Evolutionary conservation across 225 moss, liverwort and hornwort species (phyloP).

Genomic region (Takakia lepidozioides): DNA sequence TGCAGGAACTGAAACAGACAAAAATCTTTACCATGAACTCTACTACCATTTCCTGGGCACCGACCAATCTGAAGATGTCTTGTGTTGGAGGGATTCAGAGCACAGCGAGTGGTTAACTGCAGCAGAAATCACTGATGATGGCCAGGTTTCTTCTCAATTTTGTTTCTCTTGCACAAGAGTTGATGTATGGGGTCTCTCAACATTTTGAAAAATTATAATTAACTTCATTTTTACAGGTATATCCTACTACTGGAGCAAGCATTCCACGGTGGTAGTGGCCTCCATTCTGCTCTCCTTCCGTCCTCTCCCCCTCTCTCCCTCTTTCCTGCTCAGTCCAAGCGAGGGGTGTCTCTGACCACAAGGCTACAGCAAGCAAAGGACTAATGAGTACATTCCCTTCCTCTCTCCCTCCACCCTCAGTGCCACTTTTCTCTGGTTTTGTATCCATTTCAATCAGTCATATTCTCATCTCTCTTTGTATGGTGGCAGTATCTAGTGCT

Average conservation of each 20-base stretch:
- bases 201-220: too few species aligned
- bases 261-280: too few species aligned
- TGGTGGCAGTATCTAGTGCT: conserved; percentile 64
- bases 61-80: conserved; percentile 77
- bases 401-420: too few species aligned
- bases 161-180: conserved; percentile 1
- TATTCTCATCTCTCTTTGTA: not conserved
- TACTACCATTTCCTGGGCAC: conserved; percentile 80
- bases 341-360: too few species aligned
- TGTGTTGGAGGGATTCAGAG: conserved; percentile 77
- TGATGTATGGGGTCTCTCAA: too few species aligned
- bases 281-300: too few species aligned
- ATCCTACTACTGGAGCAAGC: too few species aligned
- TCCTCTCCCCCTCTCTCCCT: too few species aligned
- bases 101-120: conserved; percentile 64
- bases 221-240: too few species aligned
- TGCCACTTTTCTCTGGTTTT: not conserved
- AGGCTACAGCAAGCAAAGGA: not conserved
- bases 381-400: too few species aligned
- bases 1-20: conserved; percentile 91
- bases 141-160: conserved; percentile 42
- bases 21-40: conserved; percentile 76
- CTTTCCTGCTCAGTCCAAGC: too few species aligned
- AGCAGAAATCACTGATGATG: conserved; percentile 59
- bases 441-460: not conserved